phyloP scores from a whole-genome alignment of 1,284 basidiomycete species.

The Irpex sp. region DNA sequence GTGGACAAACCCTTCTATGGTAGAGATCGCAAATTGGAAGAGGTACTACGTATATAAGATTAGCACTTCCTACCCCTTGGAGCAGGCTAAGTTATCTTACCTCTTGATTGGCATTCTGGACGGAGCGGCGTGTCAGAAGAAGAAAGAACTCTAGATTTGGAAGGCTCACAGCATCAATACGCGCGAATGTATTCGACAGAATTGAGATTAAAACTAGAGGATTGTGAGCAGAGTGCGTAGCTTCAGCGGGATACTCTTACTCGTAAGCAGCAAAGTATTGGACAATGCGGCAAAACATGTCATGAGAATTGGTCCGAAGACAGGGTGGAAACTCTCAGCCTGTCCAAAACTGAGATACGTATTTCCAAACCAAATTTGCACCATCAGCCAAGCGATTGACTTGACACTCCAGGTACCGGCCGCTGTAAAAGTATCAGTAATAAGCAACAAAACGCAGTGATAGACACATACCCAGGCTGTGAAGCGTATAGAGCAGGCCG shows the following conservation, averaged over 20 bases:
- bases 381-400: constrained; percentile 77
- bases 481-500: constrained; percentile 81
- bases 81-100: constrained; percentile 29
- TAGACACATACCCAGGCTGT: constrained; percentile 57
- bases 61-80: neutral
- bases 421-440: constrained; percentile 24
- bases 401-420: constrained; percentile 62
- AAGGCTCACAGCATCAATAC: constrained; percentile 69
- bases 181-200: constrained; percentile 80
- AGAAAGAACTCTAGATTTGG: neutral
- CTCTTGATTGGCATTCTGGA: constrained; percentile 79
- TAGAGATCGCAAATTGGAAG: constrained; percentile 84
- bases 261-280: constrained; percentile 78
- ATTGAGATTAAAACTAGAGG: constrained; percentile 80
- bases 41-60: constrained; percentile 53
- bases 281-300: constrained; percentile 80
- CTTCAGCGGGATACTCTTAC: constrained; percentile 37
- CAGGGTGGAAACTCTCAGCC: constrained; percentile 76
- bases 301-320: constrained; percentile 86
- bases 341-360: constrained; percentile 68
- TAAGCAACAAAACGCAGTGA: neutral
- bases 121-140: neutral
- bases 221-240: constrained; percentile 6
- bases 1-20: constrained; percentile 75
- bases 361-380: constrained; percentile 84